A percentile compares a stretch with the other conserved stretches of the same genome.
Conservation (phyloP, 2,329 filamentous ascomycete genomes). For the Macrophomina pseudophaseolina region DNA sequence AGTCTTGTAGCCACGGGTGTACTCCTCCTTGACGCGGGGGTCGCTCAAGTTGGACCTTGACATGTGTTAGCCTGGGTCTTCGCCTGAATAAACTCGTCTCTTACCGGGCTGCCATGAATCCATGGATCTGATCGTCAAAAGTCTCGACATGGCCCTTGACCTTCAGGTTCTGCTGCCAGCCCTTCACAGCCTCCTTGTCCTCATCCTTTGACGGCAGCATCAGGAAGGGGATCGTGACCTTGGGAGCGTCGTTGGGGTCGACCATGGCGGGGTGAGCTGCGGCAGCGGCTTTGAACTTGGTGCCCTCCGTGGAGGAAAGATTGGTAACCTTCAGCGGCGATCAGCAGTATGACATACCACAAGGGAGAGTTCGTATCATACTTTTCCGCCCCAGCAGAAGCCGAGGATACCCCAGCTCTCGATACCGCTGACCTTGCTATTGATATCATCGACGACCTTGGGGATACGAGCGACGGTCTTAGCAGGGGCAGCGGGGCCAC, state of each 20-base stretch:
- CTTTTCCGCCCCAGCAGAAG: slow-evolving; percentile 64
- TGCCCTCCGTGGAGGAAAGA: slow-evolving; percentile 56
- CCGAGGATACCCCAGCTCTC: slow-evolving; percentile 65
- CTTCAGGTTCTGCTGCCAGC: slow-evolving; percentile 56
- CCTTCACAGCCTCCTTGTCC: slow-evolving; percentile 55
- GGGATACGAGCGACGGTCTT: slow-evolving; percentile 62
- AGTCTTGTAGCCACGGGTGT: slow-evolving; percentile 56
- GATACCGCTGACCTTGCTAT: slow-evolving; percentile 52
- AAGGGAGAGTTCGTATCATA: slow-evolving; percentile 22
- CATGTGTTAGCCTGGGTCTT: background rate
- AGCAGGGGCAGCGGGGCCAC: slow-evolving; percentile 61
- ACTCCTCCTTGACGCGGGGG: slow-evolving; percentile 54
- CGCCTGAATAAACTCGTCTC: background rate
- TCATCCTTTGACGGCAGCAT: slow-evolving; percentile 65
- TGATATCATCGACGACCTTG: slow-evolving; percentile 60
- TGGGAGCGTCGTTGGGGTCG: slow-evolving; percentile 61
- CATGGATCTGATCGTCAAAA: slow-evolving; percentile 55
- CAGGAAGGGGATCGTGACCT: slow-evolving; percentile 61
- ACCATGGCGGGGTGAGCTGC: slow-evolving; percentile 66
- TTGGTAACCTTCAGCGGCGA: slow-evolving; percentile 56
- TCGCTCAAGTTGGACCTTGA: slow-evolving; percentile 52
- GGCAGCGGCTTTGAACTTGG: slow-evolving; percentile 62
- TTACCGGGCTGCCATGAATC: slow-evolving; percentile 50
- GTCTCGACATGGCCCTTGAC: slow-evolving; percentile 54
- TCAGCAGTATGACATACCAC: background rate